phyloP scores from a whole-genome alignment of 2,329 filamentous ascomycete species.

The Colletotrichum australisinense region DNA sequence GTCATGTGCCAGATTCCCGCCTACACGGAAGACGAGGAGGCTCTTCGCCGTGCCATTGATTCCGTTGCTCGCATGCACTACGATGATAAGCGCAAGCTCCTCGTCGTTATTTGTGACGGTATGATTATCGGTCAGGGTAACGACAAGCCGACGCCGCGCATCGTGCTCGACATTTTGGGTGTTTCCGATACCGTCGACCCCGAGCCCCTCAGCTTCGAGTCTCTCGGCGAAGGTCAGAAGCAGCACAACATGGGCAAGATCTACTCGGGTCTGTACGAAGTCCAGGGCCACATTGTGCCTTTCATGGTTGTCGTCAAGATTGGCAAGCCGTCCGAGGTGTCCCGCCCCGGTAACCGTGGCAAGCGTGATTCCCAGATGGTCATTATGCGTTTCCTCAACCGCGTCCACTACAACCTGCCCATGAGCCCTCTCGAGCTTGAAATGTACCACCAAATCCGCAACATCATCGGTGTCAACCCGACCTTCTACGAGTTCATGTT shows the following conservation, averaged over 20 bases:
- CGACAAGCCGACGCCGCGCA: slow-evolving; percentile 92
- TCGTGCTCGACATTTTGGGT: slow-evolving; percentile 96
- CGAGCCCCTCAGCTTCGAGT: slow-evolving; percentile 96
- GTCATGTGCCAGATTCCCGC: slow-evolving; percentile 97
- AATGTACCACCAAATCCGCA: slow-evolving; percentile 99
- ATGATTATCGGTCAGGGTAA: slow-evolving; percentile 99
- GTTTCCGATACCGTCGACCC: slow-evolving; percentile 95
- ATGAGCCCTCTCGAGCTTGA: slow-evolving; percentile 98
- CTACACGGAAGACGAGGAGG: slow-evolving; percentile 98
- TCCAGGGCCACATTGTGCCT: slow-evolving; percentile 96
- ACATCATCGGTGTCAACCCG: slow-evolving; percentile 97
- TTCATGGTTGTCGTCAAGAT: slow-evolving; percentile 98
- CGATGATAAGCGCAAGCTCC: slow-evolving; percentile 96
- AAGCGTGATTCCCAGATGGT: slow-evolving; percentile 98
- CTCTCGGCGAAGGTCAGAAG: slow-evolving; percentile 93
- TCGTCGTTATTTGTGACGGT: slow-evolving; percentile 93
- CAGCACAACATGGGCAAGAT: slow-evolving; percentile 99
- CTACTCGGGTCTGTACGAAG: slow-evolving; percentile 97
- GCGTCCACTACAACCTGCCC: slow-evolving; percentile 90
- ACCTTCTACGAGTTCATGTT: slow-evolving; percentile 97
- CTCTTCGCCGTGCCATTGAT: slow-evolving; percentile 94
- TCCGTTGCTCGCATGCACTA: slow-evolving; percentile 96
- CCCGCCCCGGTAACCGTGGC: slow-evolving; percentile 94
- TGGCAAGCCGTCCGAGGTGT: slow-evolving; percentile 96
- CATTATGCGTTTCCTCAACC: slow-evolving; percentile 97